Evolutionary conservation across 306 rosid genomes (phyloP), one percentile per base, ranked within the genome.

Genomic region (Echinosophora koreensis): DNA sequence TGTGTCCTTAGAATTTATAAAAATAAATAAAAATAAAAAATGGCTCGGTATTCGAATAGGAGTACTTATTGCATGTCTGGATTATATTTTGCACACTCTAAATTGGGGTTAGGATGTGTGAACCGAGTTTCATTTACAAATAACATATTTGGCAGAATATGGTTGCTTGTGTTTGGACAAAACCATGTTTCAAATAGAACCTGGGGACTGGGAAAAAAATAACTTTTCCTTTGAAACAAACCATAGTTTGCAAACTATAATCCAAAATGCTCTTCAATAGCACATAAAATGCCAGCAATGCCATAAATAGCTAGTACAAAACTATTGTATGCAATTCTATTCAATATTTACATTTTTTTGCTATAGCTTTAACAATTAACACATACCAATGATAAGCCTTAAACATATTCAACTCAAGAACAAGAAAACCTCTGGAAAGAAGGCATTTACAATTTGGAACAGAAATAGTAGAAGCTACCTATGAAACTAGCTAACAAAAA

Each of bases 311-410:
- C 63, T 37, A 39, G 69, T 66, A 70, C 55, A 75, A 61, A 69
- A 62, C 55, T 61, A 44, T 8, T 50, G 71, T 69, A 41, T 77
- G 76, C 18, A 37, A 66, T 61, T 77, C 71, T 50, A 77, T 66
- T 83, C 16, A 66, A 51, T 85, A 78, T 82, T 28, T 85, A 82
- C 88, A 82, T 59, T 73, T 78, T 63, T 80, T 69, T 57, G 67
- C 69, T 69, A 16, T 44, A 44, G 75, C 51, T 49, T 57, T 51
- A 69, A 76, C 62, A 51, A 38, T 52, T 70, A 51, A 64, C 44
- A 62, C 30, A 55, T 35, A 73, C 32, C 70, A 78, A 61, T 37
- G 57, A 66, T 59, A 51, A 71, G 54, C 54, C 77, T 79, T 84
- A 44, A 79, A 79, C 76, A 76, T 35, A 38, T 82, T 81, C 78